A percentile compares a stretch with the other conserved stretches of the same genome.
Conservation (phyloP, 1,284 basidiomycete species). For the Malassezia japonica region DNA sequence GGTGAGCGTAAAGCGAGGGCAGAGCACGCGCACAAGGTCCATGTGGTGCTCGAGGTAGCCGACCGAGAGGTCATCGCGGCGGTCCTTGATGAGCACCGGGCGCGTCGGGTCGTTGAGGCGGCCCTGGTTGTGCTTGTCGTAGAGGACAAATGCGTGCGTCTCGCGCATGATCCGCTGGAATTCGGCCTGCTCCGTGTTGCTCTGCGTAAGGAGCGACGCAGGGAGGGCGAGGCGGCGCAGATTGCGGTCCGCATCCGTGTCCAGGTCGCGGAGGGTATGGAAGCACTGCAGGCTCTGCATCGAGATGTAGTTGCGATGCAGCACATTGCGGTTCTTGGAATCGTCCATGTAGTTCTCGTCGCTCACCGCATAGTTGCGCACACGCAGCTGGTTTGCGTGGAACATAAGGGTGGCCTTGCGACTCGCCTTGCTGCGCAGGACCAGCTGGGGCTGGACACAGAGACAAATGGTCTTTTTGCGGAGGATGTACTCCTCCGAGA, state of each 20-base stretch:
- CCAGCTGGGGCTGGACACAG: slow-evolving; percentile 81
- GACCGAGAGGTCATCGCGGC: slow-evolving; percentile 42
- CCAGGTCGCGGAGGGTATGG: slow-evolving; percentile 55
- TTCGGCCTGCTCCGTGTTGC: slow-evolving; percentile 21
- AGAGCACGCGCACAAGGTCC: slow-evolving; percentile 68
- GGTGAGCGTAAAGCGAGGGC: slow-evolving; percentile 68
- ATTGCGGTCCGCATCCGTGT: background rate
- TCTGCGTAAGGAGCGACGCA: slow-evolving; percentile 59
- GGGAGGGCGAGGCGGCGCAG: slow-evolving; percentile 58
- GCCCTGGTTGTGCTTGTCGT: slow-evolving; percentile 77
- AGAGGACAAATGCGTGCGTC: slow-evolving; percentile 72
- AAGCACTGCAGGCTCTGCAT: slow-evolving; percentile 78
- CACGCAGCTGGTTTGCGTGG: slow-evolving; percentile 69
- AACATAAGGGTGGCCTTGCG: slow-evolving; percentile 64
- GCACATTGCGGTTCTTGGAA: slow-evolving; percentile 71
- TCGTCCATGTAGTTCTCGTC: slow-evolving; percentile 72
- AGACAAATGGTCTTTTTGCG: slow-evolving; percentile 67
- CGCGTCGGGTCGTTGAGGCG: slow-evolving; percentile 11
- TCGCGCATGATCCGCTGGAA: slow-evolving; percentile 75
- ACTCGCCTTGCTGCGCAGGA: slow-evolving; percentile 62
- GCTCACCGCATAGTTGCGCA: slow-evolving; percentile 71
- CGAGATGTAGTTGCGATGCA: slow-evolving; percentile 69
- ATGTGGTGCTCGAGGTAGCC: slow-evolving; percentile 72
- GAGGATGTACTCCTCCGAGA: slow-evolving; percentile 50
- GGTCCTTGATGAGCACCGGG: slow-evolving; percentile 30